A percentile compares a stretch with the other conserved stretches of the same genome.
These are phyloP conservation scores for Gossypium stocksii DNA, from an alignment of 345 rosid genomes.

Conservation along the genomic window DNA sequence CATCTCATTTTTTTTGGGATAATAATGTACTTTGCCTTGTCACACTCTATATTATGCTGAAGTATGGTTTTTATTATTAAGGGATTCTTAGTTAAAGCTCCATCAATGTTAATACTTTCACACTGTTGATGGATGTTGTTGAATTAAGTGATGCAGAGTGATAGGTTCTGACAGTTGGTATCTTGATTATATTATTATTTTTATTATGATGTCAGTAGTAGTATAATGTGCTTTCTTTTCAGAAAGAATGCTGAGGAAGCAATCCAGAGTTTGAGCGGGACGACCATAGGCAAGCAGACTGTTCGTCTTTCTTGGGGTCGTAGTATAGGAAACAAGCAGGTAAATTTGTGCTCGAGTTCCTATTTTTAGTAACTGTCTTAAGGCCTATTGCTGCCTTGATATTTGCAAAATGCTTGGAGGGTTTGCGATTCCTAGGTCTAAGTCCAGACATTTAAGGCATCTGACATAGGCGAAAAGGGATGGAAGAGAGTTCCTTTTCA, in stretches of 20 bases:
- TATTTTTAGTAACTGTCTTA: background rate
- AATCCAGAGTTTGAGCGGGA: conserved; percentile 63
- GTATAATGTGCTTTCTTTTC: conserved; percentile 19
- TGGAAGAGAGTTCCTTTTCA: background rate
- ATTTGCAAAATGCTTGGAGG: background rate
- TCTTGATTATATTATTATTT: background rate
- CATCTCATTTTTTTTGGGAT: background rate
- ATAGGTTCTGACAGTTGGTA: background rate
- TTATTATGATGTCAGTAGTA: background rate
- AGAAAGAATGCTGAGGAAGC: conserved; percentile 93
- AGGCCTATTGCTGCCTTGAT: background rate
- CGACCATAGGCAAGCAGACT: conserved; percentile 78
- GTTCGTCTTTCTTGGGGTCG: conserved; percentile 98
- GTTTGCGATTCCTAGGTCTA: no score
- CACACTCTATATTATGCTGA: background rate
- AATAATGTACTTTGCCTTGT: background rate
- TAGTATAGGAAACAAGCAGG: conserved; percentile 80
- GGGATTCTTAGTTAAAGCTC: background rate
- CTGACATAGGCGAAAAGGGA: background rate
- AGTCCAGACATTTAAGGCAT: background rate
- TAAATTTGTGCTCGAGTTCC: conserved; percentile 15
- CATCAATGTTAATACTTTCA: background rate
- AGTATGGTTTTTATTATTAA: background rate
- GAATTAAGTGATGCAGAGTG: background rate
- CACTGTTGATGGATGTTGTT: background rate